These are phyloP conservation scores for Boletus patriciae DNA, from an alignment of 768 basidiomycete genomes.

Conservation along the genomic window DNA sequence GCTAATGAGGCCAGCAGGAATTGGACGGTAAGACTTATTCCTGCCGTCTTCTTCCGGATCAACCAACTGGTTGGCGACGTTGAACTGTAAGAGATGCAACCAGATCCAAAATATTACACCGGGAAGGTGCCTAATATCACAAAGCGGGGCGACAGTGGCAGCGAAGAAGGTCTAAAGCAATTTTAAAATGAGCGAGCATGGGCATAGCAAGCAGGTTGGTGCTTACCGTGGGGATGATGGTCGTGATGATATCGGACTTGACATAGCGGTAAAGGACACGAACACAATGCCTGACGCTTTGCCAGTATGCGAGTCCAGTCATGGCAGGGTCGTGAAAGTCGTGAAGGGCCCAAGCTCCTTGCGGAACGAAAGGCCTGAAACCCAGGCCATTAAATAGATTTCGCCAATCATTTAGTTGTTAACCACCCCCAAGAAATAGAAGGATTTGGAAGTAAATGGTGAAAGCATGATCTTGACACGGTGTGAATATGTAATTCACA, in stretches of 20 bases:
- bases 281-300: constrained; percentile 6
- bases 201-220: not conserved
- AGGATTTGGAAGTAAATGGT: not conserved
- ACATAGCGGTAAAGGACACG: constrained; percentile 26
- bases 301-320: constrained; percentile 15
- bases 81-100: constrained; percentile 47
- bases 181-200: not conserved
- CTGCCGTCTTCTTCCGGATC: constrained; percentile 42
- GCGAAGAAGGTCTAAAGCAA: constrained; percentile 36
- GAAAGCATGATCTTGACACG: constrained; percentile 3
- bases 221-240: constrained; percentile 29
- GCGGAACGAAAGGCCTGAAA: not conserved
- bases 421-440: constrained; percentile 10
- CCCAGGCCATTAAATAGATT: constrained; percentile 22
- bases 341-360: not conserved
- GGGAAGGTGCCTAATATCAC: constrained; percentile 18
- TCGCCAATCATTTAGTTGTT: not conserved
- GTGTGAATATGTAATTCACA: constrained; percentile 12
- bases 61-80: constrained; percentile 43
- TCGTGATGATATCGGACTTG: constrained; percentile 28
- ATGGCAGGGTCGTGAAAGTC: constrained; percentile 24
- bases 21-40: constrained; percentile 47
- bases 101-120: constrained; percentile 45
- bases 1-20: constrained; percentile 46
- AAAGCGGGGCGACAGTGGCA: constrained; percentile 33